Percentiles rank a stretch among this genome's conserved stretches.
phyloP scores from a whole-genome alignment of 2,329 filamentous ascomycete species.

The Penicillium sp. region DNA sequence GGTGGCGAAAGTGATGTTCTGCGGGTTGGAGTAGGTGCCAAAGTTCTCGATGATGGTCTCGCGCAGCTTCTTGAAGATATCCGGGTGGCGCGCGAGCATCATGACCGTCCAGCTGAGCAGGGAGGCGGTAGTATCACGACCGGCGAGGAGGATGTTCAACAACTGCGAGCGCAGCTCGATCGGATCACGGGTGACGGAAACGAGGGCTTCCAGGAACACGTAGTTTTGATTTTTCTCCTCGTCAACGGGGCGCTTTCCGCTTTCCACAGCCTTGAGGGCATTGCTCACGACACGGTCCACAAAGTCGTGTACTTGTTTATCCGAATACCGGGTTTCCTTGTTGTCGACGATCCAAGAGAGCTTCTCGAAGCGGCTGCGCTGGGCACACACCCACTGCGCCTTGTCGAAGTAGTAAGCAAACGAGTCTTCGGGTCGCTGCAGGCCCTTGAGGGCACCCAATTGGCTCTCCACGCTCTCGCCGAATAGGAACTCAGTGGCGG shows the following conservation, averaged over 20 bases:
- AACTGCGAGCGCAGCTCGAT: slow-evolving; percentile 52
- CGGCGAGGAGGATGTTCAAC: slow-evolving; percentile 55
- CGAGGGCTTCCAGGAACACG: slow-evolving; percentile 54
- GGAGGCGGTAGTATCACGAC: slow-evolving; percentile 56
- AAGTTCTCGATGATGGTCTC: slow-evolving; percentile 38
- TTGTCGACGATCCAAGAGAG: slow-evolving; percentile 31
- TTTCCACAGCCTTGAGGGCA: slow-evolving; percentile 34
- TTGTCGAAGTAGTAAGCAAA: slow-evolving; percentile 42
- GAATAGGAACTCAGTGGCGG: slow-evolving; percentile 82
- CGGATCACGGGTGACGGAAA: slow-evolving; percentile 49
- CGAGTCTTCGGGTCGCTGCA: slow-evolving; percentile 53
- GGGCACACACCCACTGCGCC: slow-evolving; percentile 34
- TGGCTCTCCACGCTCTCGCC: slow-evolving; percentile 70
- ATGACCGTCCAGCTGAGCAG: slow-evolving; percentile 50
- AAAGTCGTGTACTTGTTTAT: slow-evolving; percentile 45
- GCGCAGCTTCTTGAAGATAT: slow-evolving; percentile 40
- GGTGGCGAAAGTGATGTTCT: slow-evolving; percentile 45
- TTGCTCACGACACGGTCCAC: slow-evolving; percentile 50
- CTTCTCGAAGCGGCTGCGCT: slow-evolving; percentile 28
- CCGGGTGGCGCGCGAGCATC: slow-evolving; percentile 44
- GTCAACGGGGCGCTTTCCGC: slow-evolving; percentile 29
- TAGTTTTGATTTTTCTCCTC: slow-evolving; percentile 41
- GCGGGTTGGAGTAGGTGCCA: slow-evolving; percentile 42
- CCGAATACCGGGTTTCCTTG: slow-evolving; percentile 37
- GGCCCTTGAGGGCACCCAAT: slow-evolving; percentile 40